Base-by-base conservation (phyloP, 2,329 filamentous ascomycete species). In the Albifimbria verrucaria region DNA sequence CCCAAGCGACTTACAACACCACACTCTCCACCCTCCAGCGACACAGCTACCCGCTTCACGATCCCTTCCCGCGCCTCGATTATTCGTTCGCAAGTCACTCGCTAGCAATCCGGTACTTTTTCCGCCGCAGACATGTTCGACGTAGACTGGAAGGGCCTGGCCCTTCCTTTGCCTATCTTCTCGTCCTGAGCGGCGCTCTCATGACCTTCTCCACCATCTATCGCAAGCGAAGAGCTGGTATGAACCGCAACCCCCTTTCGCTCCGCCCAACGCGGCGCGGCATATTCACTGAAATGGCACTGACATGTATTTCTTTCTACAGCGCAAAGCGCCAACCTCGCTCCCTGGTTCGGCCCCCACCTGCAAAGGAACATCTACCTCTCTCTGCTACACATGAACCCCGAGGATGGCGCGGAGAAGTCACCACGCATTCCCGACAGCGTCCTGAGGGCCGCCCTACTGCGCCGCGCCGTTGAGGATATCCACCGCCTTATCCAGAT, bases 361-460 rank as follows among this genome's bases (percentile, higher is more conserved):
- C 79, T 95, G 49, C 89, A 94, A 73, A 90, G 93, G 72, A 92
- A 99, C 72, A 85, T 99, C 68, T 99, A 97, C 78, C 84, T 96
- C 55, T 92, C 92, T 44, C 85, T 99, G 41, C 80, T 97, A 49
- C 92, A 99, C 74, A 81, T 94, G 67, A 81, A 83, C 52, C 78
- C 83, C 51, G 79, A 81, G 60, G 74, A 77, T 28, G 81, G 80
- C 52, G 74, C 82, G 55, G 85, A 90, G 66, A 91, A 92, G 70
- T 72, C 81, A 5, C 79, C 83, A 55, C 78, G 77, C 78, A 66
- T 96, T 4, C 93, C 94, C 24, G 90, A 96, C 57, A 90, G 86
- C 57, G 82, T 97, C 18, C 75, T 97, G 52, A 90, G 93, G 62
- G 92, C 94, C 17, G 92, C 94, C 3, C 84, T 99, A 3, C 77